A percentile compares a stretch with the other conserved stretches of the same genome.
Conservation (phyloP, 2,329 filamentous ascomycete species). For the Colletotrichum simmondsii region DNA sequence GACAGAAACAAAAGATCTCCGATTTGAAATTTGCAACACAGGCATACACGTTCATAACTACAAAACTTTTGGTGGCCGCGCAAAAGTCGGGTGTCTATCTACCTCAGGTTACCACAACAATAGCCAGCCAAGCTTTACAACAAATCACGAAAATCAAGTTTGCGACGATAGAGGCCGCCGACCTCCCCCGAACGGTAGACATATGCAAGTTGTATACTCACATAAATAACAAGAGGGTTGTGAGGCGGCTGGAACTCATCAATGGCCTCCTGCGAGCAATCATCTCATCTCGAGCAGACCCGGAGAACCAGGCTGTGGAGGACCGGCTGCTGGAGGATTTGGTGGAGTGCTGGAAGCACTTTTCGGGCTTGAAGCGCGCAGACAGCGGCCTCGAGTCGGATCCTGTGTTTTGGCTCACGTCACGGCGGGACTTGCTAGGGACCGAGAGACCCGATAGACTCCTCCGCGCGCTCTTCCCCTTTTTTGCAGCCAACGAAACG, state of each 20-base stretch:
- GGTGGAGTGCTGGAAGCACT: slow-evolving; percentile 48
- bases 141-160: slow-evolving; percentile 22
- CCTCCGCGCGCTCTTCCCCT: slow-evolving; percentile 7
- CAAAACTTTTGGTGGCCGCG: slow-evolving; percentile 1
- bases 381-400: slow-evolving; percentile 28
- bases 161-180: neutral
- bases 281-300: neutral
- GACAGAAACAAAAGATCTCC: neutral
- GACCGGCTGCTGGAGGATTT: slow-evolving; percentile 40
- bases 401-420: slow-evolving; percentile 45
- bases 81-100: neutral
- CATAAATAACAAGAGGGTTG: neutral
- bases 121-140: neutral
- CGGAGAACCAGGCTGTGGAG: neutral
- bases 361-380: slow-evolving; percentile 46
- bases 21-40: neutral
- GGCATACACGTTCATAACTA: slow-evolving; percentile 2
- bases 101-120: neutral
- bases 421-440: slow-evolving; percentile 39
- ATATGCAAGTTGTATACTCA: slow-evolving; percentile 30
- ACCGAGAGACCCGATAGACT: slow-evolving; percentile 18
- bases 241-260: slow-evolving; percentile 19
- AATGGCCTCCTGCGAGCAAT: slow-evolving; percentile 17
- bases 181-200: slow-evolving; percentile 16
- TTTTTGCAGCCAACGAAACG: neutral